phyloP scores from a whole-genome alignment of 768 basidiomycete species.

The Mycena haematopus region DNA sequence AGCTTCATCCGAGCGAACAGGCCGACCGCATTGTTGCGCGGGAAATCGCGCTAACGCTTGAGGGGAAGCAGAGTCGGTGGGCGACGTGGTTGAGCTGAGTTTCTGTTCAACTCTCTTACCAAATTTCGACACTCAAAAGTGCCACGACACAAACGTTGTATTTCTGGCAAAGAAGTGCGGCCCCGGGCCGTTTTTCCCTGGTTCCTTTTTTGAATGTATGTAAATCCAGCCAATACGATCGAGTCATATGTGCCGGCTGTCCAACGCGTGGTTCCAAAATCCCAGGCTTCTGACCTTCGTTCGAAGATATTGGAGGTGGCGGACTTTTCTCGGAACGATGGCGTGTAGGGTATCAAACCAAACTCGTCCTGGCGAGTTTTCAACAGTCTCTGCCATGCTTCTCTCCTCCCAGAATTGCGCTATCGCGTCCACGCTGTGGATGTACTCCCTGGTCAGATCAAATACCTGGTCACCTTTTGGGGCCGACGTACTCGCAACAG shows the following conservation, averaged over 20 bases:
- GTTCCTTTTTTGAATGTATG: too few species aligned
- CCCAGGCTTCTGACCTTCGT: slow-evolving; percentile 7
- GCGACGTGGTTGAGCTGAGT: slow-evolving; percentile 55
- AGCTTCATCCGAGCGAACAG: slow-evolving; percentile 68
- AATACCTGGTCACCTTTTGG: slow-evolving; percentile 71
- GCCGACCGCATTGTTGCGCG: slow-evolving; percentile 58
- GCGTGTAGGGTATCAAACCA: slow-evolving; percentile 1
- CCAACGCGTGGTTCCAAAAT: neutral
- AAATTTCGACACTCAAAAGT: too few species aligned
- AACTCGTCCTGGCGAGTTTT: neutral
- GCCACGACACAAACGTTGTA: too few species aligned
- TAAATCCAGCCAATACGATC: too few species aligned
- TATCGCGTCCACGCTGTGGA: slow-evolving; percentile 29
- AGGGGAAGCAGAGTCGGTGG: slow-evolving; percentile 52
- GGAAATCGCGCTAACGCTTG: slow-evolving; percentile 55
- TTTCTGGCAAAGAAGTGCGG: too few species aligned
- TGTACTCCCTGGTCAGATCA: slow-evolving; percentile 53
- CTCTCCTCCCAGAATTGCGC: slow-evolving; percentile 8
- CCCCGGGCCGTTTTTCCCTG: too few species aligned
- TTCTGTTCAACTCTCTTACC: neutral
- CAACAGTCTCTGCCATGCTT: neutral
- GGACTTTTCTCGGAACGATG: slow-evolving; percentile 8
- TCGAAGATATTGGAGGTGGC: slow-evolving; percentile 7
- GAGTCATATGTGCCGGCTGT: neutral
- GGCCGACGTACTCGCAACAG: slow-evolving; percentile 58